These are phyloP conservation scores for Pichia sp. DNA, from an alignment of 1,139 yeast genomes.

Conservation along the genomic window DNA sequence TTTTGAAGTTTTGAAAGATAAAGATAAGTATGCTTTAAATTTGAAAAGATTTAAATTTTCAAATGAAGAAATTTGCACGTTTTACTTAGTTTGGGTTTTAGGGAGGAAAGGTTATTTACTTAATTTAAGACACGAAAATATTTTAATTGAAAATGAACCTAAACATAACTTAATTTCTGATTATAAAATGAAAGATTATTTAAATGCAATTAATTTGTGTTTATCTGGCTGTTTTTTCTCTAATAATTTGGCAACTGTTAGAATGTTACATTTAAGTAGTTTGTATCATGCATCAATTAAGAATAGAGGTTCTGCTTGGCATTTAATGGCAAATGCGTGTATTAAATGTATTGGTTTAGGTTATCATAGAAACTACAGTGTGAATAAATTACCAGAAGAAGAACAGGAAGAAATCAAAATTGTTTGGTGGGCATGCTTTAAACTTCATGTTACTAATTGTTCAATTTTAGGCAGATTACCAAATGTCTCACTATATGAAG, in stretches of 20 bases:
- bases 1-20: slow-evolving; percentile 18
- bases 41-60: slow-evolving; percentile 11
- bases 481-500: slow-evolving; percentile 29
- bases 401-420: slow-evolving; percentile 24
- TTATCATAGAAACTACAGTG: slow-evolving; percentile 29
- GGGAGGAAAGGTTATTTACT: slow-evolving; percentile 23
- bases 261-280: slow-evolving; percentile 31
- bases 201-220: slow-evolving; percentile 31
- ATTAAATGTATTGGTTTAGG: slow-evolving; percentile 37
- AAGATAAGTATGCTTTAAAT: background rate
- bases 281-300: slow-evolving; percentile 32
- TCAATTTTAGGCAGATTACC: slow-evolving; percentile 33
- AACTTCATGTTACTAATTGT: slow-evolving; percentile 29
- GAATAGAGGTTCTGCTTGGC: slow-evolving; percentile 36
- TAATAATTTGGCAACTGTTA: slow-evolving; percentile 32
- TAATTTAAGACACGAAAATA: background rate
- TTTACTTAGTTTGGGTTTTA: slow-evolving; percentile 34
- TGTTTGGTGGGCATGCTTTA: slow-evolving; percentile 32
- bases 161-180: slow-evolving; percentile 5
- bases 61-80: slow-evolving; percentile 29
- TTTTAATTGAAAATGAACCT: background rate
- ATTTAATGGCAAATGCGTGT: slow-evolving; percentile 32
- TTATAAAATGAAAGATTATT: slow-evolving; percentile 18
- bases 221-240: slow-evolving; percentile 32
- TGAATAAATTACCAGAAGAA: slow-evolving; percentile 15